Base-by-base conservation (phyloP, 192 early-diverging fungal genomes). In the Coemansia sp. region DNA sequence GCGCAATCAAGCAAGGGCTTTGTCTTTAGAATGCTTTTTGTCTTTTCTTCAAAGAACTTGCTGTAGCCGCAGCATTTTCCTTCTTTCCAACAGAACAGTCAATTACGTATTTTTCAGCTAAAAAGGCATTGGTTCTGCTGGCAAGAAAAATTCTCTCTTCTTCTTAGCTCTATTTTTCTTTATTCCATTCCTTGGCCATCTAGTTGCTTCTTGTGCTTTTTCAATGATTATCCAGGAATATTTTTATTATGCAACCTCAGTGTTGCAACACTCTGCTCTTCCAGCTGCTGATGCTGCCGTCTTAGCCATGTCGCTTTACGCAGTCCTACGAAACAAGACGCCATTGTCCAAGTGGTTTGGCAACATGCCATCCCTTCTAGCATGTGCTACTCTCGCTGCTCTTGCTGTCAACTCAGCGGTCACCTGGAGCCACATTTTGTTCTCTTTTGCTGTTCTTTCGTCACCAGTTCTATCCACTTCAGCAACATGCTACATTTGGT, bases 181-280 rank as follows among this genome's bases (percentile, higher is more conserved):
- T 29, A 55, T 13, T 15, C 24, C 10, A 55, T 15, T 55, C 15
- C 54, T 55, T 55, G 54, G 24, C 54, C 11, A 15, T 8, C 27
- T 55, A 20, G 6, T 22, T 49, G 16, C n/a, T 16, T n/a, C n/a
- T n/a, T n/a, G n/a, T n/a, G n/a, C n/a, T n/a, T 24, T 24, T 55
- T 55, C 27, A 55, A 55, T 55, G 54, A 33, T 55, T 29, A 55
- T 55, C 13, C 54, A 55, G 54, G 54, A 31, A 15, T 55, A 29
- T 27, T 15, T 31, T 55, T 31, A 31, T 27, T 15, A 3, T 55
- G 54, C 54, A 29, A 33, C 24, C 3, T 31, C 24, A 2, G 27
- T 16, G 27, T 31, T 55, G 27, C 54, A 55, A 12, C 3, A 27
- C 10, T 55, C 12, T 10, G 54, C 54, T 55, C 54, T 55, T 55